Evolutionary conservation across 2,329 filamentous ascomycete genomes (phyloP).

Genomic region (Arthrobotrys sphaeroides): DNA sequence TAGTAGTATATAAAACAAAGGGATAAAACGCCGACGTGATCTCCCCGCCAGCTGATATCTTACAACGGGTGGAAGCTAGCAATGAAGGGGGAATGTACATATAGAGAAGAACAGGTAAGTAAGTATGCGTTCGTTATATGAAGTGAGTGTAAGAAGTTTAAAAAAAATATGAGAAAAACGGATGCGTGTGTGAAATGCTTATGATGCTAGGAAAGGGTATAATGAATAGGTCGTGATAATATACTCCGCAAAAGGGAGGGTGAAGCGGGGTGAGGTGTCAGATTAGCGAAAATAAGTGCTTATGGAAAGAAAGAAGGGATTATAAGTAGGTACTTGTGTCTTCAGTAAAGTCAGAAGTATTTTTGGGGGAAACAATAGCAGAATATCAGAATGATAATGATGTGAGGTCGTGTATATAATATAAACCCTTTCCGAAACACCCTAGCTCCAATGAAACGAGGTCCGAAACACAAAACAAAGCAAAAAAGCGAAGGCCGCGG

Average conservation of each 20-base stretch:
- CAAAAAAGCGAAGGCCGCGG: not conserved
- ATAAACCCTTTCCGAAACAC: slow-evolving; percentile 42
- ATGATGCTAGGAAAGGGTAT: not conserved
- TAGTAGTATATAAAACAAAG: not conserved
- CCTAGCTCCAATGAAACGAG: slow-evolving; percentile 44
- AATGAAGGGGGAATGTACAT: not conserved
- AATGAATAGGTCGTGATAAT: not conserved
- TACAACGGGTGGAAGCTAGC: not conserved
- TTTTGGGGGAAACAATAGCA: not conserved
- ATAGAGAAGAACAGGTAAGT: not conserved
- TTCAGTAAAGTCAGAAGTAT: not conserved
- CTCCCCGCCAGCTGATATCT: slow-evolving; percentile 17
- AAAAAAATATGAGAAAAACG: no score
- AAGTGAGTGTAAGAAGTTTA: not conserved
- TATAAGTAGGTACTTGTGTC: not conserved
- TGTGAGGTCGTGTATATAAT: slow-evolving; percentile 13
- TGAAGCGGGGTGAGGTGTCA: not conserved
- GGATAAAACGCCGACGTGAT: slow-evolving; percentile 19
- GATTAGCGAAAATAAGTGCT: not conserved
- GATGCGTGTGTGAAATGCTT: no score
- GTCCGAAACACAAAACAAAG: slow-evolving; percentile 5
- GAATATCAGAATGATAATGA: not conserved
- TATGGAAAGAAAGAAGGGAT: not conserved
- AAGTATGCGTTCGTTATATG: not conserved
- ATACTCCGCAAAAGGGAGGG: not conserved